Evolutionary conservation across 148 eudicot species (phyloP).

Genomic region (Camellia granthamiana): DNA sequence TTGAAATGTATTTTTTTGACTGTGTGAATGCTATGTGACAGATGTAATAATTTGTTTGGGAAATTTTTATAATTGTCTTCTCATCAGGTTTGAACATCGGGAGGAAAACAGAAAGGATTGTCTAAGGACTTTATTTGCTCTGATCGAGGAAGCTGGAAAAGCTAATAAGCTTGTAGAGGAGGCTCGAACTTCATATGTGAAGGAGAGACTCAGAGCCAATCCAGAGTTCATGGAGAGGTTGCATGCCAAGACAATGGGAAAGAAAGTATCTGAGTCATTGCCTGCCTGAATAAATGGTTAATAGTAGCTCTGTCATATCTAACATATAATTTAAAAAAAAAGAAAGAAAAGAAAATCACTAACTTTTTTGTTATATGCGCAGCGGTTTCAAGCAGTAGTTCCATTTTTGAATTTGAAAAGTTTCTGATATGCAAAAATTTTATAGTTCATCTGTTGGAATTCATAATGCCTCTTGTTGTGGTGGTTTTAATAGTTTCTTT

Average conservation of each 20-base stretch:
- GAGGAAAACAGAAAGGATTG: conserved; percentile 99
- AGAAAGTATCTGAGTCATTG: conserved; percentile 28
- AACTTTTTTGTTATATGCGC: too few relatives aligned
- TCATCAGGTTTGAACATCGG: conserved; percentile 82
- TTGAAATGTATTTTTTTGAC: background rate
- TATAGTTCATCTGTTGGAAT: too few relatives aligned
- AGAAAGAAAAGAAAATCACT: too few relatives aligned
- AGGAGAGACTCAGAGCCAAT: conserved; percentile 75
- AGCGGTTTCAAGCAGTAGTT: too few relatives aligned
- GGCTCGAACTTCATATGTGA: conserved; percentile 58
- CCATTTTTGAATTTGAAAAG: too few relatives aligned
- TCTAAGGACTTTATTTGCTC: conserved; percentile 63
- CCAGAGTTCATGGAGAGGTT: conserved; percentile 81
- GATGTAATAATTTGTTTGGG: background rate
- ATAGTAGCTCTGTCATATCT: background rate
- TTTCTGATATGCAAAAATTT: too few relatives aligned
- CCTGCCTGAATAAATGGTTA: conserved; percentile 27
- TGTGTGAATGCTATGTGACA: background rate
- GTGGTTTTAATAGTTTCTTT: too few relatives aligned
- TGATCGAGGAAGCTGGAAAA: conserved; percentile 90
- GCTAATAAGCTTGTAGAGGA: conserved; percentile 66
- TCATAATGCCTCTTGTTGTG: too few relatives aligned
- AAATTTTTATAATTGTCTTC: background rate
- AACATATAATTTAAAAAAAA: too few relatives aligned
- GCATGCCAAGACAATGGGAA: conserved; percentile 45